A percentile compares a stretch with the other conserved stretches of the same genome.
Conservation (phyloP, 345 rosid genomes). For the Capsella bursapastoris region DNA sequence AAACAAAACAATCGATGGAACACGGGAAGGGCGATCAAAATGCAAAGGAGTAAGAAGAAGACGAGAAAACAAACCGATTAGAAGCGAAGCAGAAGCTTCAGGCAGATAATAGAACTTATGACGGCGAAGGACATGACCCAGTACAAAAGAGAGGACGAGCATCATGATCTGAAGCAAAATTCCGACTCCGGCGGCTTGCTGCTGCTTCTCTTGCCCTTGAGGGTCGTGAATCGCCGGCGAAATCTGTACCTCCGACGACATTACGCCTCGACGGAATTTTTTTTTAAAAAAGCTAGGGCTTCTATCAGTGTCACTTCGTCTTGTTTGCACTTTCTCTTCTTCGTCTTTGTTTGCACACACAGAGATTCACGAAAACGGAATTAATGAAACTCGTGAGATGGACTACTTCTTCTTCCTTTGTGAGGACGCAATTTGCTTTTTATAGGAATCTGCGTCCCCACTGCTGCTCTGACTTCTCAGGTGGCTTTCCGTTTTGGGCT, state of each 20-base stretch:
- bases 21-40: not conserved
- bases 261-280: conserved; percentile 22
- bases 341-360: conserved; percentile 17
- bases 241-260: conserved; percentile 51
- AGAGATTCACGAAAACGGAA: conserved; percentile 29
- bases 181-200: conserved; percentile 98
- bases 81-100: conserved; percentile 98
- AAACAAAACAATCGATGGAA: not conserved
- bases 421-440: conserved; percentile 31
- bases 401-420: conserved; percentile 29
- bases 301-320: conserved; percentile 21
- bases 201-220: conserved; percentile 70
- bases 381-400: conserved; percentile 32
- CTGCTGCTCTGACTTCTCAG: conserved; percentile 31
- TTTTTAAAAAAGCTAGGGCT: conserved; percentile 29
- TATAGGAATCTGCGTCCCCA: conserved; percentile 38
- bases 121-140: conserved; percentile 97
- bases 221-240: conserved; percentile 58
- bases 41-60: conserved; percentile 22
- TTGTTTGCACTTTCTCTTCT: conserved; percentile 11
- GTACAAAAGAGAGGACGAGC: conserved; percentile 98
- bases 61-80: conserved; percentile 65
- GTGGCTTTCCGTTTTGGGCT: conserved; percentile 37
- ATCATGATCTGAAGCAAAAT: conserved; percentile 99
- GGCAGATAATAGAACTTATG: conserved; percentile 94